phyloP scores from a whole-genome alignment of 257 asterid species.

The Primulina huaijiensis region DNA sequence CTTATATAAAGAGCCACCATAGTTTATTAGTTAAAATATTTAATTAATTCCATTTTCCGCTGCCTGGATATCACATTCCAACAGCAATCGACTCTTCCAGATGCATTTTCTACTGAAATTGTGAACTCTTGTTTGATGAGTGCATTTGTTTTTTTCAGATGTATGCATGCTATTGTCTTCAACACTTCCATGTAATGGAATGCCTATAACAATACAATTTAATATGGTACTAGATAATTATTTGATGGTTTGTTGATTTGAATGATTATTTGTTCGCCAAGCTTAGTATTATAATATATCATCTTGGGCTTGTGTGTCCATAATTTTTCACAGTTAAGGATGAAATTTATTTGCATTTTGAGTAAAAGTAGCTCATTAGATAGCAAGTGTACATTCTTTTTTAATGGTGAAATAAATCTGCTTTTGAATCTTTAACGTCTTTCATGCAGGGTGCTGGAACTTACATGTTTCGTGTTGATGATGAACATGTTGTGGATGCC shows the following conservation, averaged over 20 bases:
- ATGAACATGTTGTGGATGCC: conserved; percentile 90
- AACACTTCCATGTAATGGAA: conserved; percentile 12
- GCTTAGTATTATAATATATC: neutral
- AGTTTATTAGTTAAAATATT: neutral
- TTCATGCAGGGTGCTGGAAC: conserved; percentile 95
- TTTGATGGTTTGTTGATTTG: neutral
- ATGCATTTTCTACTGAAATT: conserved; percentile 13
- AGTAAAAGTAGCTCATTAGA: conserved; percentile 8
- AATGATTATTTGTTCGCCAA: neutral
- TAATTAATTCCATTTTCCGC: too few relatives aligned
- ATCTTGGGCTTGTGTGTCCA: neutral
- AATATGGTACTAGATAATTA: neutral
- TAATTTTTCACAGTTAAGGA: conserved; percentile 10
- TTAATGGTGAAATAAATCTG: conserved; percentile 14
- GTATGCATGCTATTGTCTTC: neutral
- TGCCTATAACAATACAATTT: conserved; percentile 1
- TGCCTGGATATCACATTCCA: neutral
- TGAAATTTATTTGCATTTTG: conserved; percentile 17
- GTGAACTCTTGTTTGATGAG: conserved; percentile 3
- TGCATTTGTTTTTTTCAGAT: conserved; percentile 14
- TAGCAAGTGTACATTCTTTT: conserved; percentile 15
- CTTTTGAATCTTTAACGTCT: conserved; percentile 17
- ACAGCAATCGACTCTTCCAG: conserved; percentile 17
- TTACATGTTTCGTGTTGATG: conserved; percentile 92
- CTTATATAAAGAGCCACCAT: neutral